Evolutionary conservation across 2,329 filamentous ascomycete species (phyloP).

Genomic region (Cytospora paraplurivora): DNA sequence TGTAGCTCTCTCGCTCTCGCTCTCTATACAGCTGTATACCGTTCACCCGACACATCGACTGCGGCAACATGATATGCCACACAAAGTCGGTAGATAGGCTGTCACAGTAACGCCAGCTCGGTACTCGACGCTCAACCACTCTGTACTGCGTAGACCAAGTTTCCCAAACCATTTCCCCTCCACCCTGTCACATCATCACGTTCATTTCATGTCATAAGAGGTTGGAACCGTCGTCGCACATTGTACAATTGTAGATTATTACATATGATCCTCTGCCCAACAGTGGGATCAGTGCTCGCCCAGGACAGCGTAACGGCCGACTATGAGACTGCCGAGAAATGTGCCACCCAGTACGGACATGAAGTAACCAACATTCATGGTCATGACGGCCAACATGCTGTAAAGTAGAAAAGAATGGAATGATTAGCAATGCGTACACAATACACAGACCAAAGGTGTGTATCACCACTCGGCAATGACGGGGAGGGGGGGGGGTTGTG

Average conservation of each 20-base stretch:
- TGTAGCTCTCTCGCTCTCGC: background rate
- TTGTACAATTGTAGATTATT: background rate
- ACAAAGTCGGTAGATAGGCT: too few species aligned
- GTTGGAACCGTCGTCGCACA: conserved; percentile 7
- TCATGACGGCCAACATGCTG: conserved; percentile 92
- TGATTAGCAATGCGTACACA: background rate
- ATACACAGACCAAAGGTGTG: background rate
- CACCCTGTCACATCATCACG: background rate
- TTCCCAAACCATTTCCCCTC: background rate
- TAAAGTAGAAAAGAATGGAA: background rate
- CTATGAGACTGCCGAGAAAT: conserved; percentile 82
- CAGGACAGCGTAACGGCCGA: conserved; percentile 67
- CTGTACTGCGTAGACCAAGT: too few species aligned
- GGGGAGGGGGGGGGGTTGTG: background rate
- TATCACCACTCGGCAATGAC: background rate
- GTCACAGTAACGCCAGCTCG: too few species aligned
- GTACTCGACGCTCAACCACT: too few species aligned
- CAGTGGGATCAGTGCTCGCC: conserved; percentile 50
- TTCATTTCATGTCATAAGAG: conserved; percentile 1
- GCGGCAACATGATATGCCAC: background rate
- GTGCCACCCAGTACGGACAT: conserved; percentile 71
- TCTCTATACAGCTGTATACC: background rate
- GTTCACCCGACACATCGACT: background rate
- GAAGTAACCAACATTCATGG: conserved; percentile 80
- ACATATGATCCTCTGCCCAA: conserved; percentile 15